These are phyloP conservation scores for Recurvomyces mirabilis DNA, from an alignment of 495 filamentous ascomycete genomes.

Conservation along the genomic window DNA sequence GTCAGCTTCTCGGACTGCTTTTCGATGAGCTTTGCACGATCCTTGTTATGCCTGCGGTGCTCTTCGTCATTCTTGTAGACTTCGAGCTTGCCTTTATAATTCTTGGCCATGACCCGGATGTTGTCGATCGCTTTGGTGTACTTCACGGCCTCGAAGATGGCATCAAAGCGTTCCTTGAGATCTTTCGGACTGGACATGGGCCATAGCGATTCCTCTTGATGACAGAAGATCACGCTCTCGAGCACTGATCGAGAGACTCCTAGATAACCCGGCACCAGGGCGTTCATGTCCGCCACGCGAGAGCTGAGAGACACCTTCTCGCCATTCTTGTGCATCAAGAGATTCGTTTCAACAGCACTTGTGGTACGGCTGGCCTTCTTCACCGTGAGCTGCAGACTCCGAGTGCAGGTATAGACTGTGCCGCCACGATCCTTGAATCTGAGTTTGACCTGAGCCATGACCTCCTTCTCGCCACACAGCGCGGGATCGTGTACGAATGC, in stretches of 20 bases:
- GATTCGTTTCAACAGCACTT: slow-evolving; percentile 71
- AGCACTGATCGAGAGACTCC: slow-evolving; percentile 85
- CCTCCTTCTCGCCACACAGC: slow-evolving; percentile 81
- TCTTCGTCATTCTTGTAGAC: slow-evolving; percentile 60
- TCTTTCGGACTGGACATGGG: slow-evolving; percentile 81
- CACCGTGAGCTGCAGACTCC: slow-evolving; percentile 72
- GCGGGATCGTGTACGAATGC: slow-evolving; percentile 96
- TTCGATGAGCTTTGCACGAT: slow-evolving; percentile 61
- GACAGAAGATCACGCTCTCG: slow-evolving; percentile 93
- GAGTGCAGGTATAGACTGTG: slow-evolving; percentile 64
- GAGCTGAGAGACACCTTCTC: slow-evolving; percentile 68
- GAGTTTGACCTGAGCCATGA: slow-evolving; percentile 82
- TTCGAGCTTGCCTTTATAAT: slow-evolving; percentile 60
- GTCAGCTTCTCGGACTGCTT: slow-evolving; percentile 52
- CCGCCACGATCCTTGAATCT: slow-evolving; percentile 67
- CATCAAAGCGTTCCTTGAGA: slow-evolving; percentile 89
- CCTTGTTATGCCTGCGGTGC: slow-evolving; percentile 73
- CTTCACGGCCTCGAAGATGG: slow-evolving; percentile 93
- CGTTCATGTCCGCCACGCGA: slow-evolving; percentile 57
- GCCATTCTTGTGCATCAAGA: slow-evolving; percentile 68
- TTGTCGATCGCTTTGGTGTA: slow-evolving; percentile 97
- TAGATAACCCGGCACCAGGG: slow-evolving; percentile 62
- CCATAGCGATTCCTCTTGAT: slow-evolving; percentile 96
- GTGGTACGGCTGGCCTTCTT: slow-evolving; percentile 62
- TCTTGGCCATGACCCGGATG: slow-evolving; percentile 75